phyloP scores from a whole-genome alignment of 805 yeast genomes.

The Candida tallmaniae region DNA sequence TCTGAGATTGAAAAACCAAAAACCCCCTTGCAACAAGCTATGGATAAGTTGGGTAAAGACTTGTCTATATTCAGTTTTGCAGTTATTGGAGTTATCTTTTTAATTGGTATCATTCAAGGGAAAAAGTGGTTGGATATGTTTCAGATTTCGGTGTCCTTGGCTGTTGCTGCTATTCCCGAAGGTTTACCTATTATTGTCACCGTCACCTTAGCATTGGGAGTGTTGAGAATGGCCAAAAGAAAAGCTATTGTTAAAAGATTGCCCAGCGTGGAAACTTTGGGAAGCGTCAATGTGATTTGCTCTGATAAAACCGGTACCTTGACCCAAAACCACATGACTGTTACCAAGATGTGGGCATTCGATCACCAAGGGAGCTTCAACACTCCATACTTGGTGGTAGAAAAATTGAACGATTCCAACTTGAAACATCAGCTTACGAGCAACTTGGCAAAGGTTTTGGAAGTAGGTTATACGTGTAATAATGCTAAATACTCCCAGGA shows the following conservation, averaged over 20 bases:
- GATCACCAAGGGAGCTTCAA: slow-evolving; percentile 45
- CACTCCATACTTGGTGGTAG: slow-evolving; percentile 43
- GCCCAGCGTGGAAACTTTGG: slow-evolving; percentile 93
- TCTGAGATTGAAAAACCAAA: slow-evolving; percentile 92
- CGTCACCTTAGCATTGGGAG: slow-evolving; percentile 94
- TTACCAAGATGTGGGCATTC: slow-evolving; percentile 74
- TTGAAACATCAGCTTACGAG: slow-evolving; percentile 44
- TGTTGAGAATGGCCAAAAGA: slow-evolving; percentile 90
- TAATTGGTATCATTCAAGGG: slow-evolving; percentile 88
- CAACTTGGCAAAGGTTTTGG: slow-evolving; percentile 54
- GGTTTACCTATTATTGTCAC: slow-evolving; percentile 98
- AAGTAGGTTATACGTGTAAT: slow-evolving; percentile 70
- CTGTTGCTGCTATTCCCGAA: slow-evolving; percentile 99
- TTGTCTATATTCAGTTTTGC: slow-evolving; percentile 78
- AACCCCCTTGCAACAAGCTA: slow-evolving; percentile 91
- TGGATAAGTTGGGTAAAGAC: slow-evolving; percentile 94
- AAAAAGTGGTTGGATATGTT: slow-evolving; percentile 97
- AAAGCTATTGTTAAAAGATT: slow-evolving; percentile 91
- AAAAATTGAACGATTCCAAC: slow-evolving; percentile 38
- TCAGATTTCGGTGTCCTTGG: slow-evolving; percentile 93
- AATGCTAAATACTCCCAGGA: slow-evolving; percentile 68
- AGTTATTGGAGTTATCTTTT: slow-evolving; percentile 86
- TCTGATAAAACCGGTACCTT: slow-evolving; percentile 83
- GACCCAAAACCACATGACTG: slow-evolving; percentile 89
- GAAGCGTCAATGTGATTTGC: slow-evolving; percentile 90